Evolutionary conservation across 192 early-diverging fungal species (phyloP).

Genomic region (Coemansia sp.): DNA sequence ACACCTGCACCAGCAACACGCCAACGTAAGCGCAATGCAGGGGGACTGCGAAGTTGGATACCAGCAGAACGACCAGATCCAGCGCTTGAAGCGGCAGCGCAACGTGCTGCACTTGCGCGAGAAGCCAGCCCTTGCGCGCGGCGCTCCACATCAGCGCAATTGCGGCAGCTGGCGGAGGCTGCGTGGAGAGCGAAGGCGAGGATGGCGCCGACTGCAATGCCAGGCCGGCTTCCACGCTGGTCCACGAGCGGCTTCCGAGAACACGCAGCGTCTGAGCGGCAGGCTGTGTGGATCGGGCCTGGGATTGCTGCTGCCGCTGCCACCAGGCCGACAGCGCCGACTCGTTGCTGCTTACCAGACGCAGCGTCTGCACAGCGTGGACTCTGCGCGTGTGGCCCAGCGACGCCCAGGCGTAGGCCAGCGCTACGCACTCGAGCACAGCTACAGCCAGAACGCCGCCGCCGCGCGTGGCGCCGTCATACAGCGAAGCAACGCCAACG

Average conservation of each 20-base stretch:
- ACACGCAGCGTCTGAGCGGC: conserved; percentile 7
- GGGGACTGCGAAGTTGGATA: conserved; percentile 34
- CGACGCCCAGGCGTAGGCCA: conserved; percentile 34
- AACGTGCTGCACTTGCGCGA: conserved; percentile 1
- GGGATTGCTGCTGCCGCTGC: background rate
- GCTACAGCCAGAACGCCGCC: conserved; percentile 44
- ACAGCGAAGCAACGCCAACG: conserved; percentile 32
- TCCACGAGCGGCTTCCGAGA: conserved; percentile 12
- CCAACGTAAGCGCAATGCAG: conserved; percentile 36
- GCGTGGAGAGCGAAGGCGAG: too few relatives aligned
- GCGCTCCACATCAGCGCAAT: conserved; percentile 46
- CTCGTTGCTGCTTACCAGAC: conserved; percentile 44
- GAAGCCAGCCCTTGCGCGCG: conserved; percentile 34
- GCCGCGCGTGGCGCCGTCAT: conserved; percentile 46
- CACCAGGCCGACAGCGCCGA: conserved; percentile 31
- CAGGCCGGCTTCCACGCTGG: background rate
- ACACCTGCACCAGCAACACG: conserved; percentile 43
- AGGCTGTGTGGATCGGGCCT: background rate
- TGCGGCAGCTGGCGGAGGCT: background rate
- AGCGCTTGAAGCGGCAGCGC: conserved; percentile 36
- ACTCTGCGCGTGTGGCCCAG: conserved; percentile 34
- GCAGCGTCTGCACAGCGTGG: conserved; percentile 35
- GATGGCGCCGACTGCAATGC: background rate
- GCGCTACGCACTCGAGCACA: conserved; percentile 27
- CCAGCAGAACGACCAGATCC: conserved; percentile 20